Evolutionary conservation across 352 stramenopile genomes (phyloP).

Genomic region (Globisporangium rhizosaccharum): DNA sequence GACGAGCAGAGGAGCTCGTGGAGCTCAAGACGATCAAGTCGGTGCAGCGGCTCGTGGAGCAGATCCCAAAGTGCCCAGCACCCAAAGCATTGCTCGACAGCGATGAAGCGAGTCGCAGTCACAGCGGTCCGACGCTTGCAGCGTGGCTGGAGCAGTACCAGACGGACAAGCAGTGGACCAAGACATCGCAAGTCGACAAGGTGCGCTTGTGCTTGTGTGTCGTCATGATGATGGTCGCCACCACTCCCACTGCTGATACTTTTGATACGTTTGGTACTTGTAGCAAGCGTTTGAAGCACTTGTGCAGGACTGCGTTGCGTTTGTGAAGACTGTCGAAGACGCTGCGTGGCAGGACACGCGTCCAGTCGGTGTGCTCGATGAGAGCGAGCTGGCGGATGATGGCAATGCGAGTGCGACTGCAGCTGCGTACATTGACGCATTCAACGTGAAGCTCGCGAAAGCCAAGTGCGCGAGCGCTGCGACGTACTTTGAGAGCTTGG

Average conservation of each 20-base stretch:
- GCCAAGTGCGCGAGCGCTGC: slow-evolving; percentile 46
- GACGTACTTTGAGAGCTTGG: slow-evolving; percentile 44
- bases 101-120: too few species aligned
- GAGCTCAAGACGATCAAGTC: slow-evolving; percentile 54
- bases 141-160: slow-evolving; percentile 14
- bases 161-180: slow-evolving; percentile 8
- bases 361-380: slow-evolving; percentile 33
- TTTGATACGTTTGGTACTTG: background rate
- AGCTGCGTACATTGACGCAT: slow-evolving; percentile 39
- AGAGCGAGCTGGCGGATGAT: slow-evolving; percentile 1
- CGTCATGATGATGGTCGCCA: background rate
- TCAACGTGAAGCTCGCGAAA: slow-evolving; percentile 56
- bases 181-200: slow-evolving; percentile 29
- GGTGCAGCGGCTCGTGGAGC: slow-evolving; percentile 47
- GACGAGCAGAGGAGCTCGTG: slow-evolving; percentile 30
- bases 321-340: slow-evolving; percentile 40
- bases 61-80: slow-evolving; percentile 18
- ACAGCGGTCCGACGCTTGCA: background rate
- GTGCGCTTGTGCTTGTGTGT: background rate
- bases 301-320: slow-evolving; percentile 34
- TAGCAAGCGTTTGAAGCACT: slow-evolving; percentile 39
- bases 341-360: slow-evolving; percentile 27
- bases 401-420: background rate
- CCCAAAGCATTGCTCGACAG: background rate
- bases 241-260: too few species aligned